Percentiles rank a stretch among this genome's conserved stretches.
Evolutionary conservation across 129 eudicot genomes (phyloP).

Genomic region (Tagetes patula): DNA sequence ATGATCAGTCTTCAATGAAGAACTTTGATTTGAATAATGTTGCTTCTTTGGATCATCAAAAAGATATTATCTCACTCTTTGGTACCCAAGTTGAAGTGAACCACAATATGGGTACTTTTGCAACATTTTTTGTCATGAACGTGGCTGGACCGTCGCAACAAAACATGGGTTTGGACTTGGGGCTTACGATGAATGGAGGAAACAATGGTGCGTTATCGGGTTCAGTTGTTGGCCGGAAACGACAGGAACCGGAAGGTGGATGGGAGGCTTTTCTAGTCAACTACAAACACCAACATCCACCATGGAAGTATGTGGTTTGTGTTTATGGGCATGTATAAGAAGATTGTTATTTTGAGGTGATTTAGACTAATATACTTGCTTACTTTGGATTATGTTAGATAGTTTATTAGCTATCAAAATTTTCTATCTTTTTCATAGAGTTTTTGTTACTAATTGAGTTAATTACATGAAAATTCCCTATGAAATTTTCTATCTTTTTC

Average conservation of each 20-base stretch:
- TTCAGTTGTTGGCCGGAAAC: slow-evolving; percentile 48
- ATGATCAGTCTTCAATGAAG: slow-evolving; percentile 40
- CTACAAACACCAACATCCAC: slow-evolving; percentile 43
- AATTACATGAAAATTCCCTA: no score
- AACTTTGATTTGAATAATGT: slow-evolving; percentile 51
- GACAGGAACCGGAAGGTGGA: slow-evolving; percentile 64
- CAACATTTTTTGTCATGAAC: slow-evolving; percentile 43
- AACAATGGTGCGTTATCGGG: slow-evolving; percentile 32
- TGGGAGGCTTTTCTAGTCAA: slow-evolving; percentile 46
- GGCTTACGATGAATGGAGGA: slow-evolving; percentile 41
- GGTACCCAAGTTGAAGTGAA: slow-evolving; percentile 51
- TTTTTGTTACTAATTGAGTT: no score
- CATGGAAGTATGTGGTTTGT: not conserved
- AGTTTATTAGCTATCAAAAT: not conserved
- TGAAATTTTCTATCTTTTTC: no score
- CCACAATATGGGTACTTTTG: slow-evolving; percentile 16
- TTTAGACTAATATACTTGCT: not conserved
- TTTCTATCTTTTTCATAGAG: no score
- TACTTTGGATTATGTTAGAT: not conserved
- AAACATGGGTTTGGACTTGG: slow-evolving; percentile 48
- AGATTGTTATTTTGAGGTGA: slow-evolving; percentile 1
- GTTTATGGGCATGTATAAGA: not conserved
- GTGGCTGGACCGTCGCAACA: slow-evolving; percentile 39
- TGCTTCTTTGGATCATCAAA: slow-evolving; percentile 27
- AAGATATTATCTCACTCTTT: slow-evolving; percentile 50